Evolutionary conservation across 2,329 filamentous ascomycete genomes (phyloP).

Genomic region (Aureobasidium vineae): DNA sequence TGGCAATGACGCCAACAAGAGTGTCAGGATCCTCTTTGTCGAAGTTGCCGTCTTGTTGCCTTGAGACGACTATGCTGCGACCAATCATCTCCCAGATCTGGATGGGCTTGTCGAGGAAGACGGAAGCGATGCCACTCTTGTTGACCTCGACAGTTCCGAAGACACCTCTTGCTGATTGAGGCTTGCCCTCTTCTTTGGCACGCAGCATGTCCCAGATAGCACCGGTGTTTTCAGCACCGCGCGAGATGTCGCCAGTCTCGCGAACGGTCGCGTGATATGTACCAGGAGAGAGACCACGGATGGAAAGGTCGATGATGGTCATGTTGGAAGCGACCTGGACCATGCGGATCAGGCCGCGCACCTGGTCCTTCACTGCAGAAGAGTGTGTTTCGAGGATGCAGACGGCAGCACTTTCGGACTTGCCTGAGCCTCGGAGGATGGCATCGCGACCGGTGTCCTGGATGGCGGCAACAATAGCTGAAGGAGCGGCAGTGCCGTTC

Average conservation of each 20-base stretch:
- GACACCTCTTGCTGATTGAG: constrained; percentile 54
- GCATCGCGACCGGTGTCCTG: constrained; percentile 89
- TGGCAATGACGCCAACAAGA: constrained; percentile 86
- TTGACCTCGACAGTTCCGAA: constrained; percentile 76
- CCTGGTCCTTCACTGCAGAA: constrained; percentile 59
- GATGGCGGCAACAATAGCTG: constrained; percentile 83
- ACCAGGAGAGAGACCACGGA: constrained; percentile 77
- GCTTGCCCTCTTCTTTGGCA: constrained; percentile 45
- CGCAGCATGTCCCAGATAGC: constrained; percentile 69
- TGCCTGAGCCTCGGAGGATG: constrained; percentile 85
- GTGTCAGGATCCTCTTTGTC: constrained; percentile 74
- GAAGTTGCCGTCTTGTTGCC: constrained; percentile 59
- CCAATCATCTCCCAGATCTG: constrained; percentile 97
- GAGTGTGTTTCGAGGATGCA: constrained; percentile 91
- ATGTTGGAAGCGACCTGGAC: constrained; percentile 78
- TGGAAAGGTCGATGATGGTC: constrained; percentile 83
- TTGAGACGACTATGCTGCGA: constrained; percentile 82
- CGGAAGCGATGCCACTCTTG: constrained; percentile 70
- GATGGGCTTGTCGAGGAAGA: constrained; percentile 77
- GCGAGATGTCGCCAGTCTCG: constrained; percentile 80
- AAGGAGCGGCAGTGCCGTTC: constrained; percentile 87
- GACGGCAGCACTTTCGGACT: constrained; percentile 86
- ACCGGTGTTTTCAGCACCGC: constrained; percentile 78
- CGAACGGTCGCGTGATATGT: constrained; percentile 81
- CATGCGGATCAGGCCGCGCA: constrained; percentile 87